phyloP scores from a whole-genome alignment of 208 protist species.

The Acanthamoeba healyi region DNA sequence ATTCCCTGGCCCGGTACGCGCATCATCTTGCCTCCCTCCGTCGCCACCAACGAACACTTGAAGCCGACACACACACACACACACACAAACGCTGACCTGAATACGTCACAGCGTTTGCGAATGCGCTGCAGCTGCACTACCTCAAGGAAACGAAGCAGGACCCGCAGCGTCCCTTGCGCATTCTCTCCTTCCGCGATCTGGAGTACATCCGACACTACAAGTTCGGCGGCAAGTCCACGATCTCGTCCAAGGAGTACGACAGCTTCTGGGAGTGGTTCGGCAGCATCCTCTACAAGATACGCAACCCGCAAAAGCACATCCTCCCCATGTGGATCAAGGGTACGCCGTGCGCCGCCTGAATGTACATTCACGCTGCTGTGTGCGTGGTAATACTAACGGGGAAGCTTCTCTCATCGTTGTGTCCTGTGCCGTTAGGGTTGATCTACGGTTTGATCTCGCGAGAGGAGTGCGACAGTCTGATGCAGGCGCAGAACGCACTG shows the following conservation, averaged over 20 bases:
- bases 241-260: slow-evolving; percentile 54
- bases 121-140: slow-evolving; percentile 69
- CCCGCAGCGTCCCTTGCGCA: slow-evolving; percentile 15
- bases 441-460: slow-evolving; percentile 60
- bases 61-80: no score
- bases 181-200: slow-evolving; percentile 60
- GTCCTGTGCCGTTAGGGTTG: neutral
- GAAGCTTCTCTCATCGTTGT: no score
- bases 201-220: slow-evolving; percentile 54
- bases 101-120: slow-evolving; percentile 66
- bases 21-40: no score
- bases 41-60: no score
- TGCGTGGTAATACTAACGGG: neutral
- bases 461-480: slow-evolving; percentile 50
- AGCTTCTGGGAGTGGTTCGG: slow-evolving; percentile 67
- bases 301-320: slow-evolving; percentile 71
- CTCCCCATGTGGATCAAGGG: slow-evolving; percentile 72
- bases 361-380: neutral
- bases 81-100: no score
- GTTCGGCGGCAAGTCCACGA: slow-evolving; percentile 54
- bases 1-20: slow-evolving; percentile 69
- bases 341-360: neutral
- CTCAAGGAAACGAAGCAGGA: slow-evolving; percentile 68
- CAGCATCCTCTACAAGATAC: slow-evolving; percentile 68
- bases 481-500: slow-evolving; percentile 32